Conservation (phyloP, 345 rosid genomes). For the Odontarrhena argentea region DNA sequence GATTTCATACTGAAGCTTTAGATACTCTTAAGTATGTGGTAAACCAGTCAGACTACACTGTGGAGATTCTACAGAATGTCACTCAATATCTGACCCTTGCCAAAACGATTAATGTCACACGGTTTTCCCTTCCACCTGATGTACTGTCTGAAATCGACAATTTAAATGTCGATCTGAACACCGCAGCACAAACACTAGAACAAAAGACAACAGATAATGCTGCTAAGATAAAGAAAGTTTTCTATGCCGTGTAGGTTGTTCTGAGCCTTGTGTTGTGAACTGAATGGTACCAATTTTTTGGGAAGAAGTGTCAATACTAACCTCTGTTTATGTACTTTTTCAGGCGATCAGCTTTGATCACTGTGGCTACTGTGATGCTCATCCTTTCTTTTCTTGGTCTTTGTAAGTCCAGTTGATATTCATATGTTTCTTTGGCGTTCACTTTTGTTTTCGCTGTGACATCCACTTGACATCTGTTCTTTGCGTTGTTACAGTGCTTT, state of each 20-base stretch:
- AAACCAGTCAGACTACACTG: slow-evolving; percentile 92
- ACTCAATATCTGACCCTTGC: slow-evolving; percentile 87
- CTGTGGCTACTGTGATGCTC: slow-evolving; percentile 88
- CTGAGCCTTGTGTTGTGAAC: slow-evolving; percentile 25
- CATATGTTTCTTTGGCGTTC: background rate
- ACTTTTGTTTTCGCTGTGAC: slow-evolving; percentile 24
- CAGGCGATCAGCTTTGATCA: slow-evolving; percentile 79
- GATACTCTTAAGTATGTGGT: slow-evolving; percentile 84
- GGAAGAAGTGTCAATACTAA: background rate
- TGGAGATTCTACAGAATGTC: slow-evolving; percentile 76
- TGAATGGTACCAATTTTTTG: background rate
- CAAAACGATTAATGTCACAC: slow-evolving; percentile 81
- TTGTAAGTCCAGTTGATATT: slow-evolving; percentile 54
- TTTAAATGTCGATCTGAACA: slow-evolving; percentile 66
- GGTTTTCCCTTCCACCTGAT: slow-evolving; percentile 69
- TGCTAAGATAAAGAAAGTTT: slow-evolving; percentile 63
- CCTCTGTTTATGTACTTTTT: slow-evolving; percentile 26
- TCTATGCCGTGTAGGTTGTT: slow-evolving; percentile 66
- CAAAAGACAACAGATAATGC: slow-evolving; percentile 77
- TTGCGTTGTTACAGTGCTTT: slow-evolving; percentile 57
- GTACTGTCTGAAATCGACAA: slow-evolving; percentile 75
- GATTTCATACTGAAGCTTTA: slow-evolving; percentile 76
- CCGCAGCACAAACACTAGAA: slow-evolving; percentile 68
- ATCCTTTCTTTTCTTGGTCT: slow-evolving; percentile 79
- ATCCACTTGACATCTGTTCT: slow-evolving; percentile 11